A percentile compares a stretch with the other conserved stretches of the same genome.
These are phyloP conservation scores for Rutidosis leptorrhynchoides DNA, from an alignment of 129 eudicot genomes.

Conservation along the genomic window DNA sequence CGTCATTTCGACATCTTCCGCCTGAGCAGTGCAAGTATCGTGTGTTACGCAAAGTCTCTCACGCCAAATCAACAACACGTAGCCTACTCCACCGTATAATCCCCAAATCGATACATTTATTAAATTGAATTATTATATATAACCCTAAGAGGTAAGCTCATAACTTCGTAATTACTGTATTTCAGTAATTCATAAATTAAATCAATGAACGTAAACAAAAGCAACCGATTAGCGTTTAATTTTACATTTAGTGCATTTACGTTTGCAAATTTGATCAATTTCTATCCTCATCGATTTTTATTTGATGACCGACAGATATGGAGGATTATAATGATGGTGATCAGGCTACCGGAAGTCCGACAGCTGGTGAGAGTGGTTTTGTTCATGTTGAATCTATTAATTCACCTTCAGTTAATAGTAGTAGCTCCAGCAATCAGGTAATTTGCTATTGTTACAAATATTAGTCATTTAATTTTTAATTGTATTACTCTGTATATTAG, in stretches of 20 bases:
- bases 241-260: not conserved
- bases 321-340: not conserved
- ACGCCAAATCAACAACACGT: not conserved
- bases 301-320: not conserved
- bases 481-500: not conserved
- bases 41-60: not conserved
- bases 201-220: not conserved
- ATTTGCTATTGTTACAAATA: not conserved
- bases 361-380: constrained; percentile 4
- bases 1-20: not conserved
- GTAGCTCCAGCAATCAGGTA: not conserved
- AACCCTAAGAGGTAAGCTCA: not conserved
- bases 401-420: not conserved
- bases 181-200: not conserved
- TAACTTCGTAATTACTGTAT: not conserved
- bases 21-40: not conserved
- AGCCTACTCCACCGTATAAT: not conserved
- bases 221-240: not conserved
- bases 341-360: not conserved
- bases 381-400: constrained; percentile 6
- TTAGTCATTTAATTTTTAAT: no score
- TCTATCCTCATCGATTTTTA: no score
- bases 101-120: not conserved
- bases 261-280: not conserved
- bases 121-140: not conserved